Evolutionary conservation across 108 stramenopile species (phyloP).

Genomic region (Epithemia pelagica): DNA sequence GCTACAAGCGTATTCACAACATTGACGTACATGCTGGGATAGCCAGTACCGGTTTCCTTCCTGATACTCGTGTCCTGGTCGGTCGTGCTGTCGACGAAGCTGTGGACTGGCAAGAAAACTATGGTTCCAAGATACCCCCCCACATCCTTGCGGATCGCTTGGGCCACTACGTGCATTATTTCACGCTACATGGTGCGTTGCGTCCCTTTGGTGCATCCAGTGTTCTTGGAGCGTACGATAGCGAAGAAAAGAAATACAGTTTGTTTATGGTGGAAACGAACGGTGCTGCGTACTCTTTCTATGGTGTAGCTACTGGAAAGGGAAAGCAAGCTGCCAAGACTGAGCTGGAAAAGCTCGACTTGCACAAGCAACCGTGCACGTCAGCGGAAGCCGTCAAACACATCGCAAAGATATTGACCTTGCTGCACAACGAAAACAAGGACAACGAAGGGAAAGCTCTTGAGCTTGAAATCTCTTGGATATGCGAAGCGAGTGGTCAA

Average conservation of each 20-base stretch:
- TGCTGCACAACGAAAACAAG: slow-evolving; percentile 88
- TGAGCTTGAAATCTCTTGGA: slow-evolving; percentile 95
- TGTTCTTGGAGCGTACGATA: slow-evolving; percentile 89
- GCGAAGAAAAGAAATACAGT: slow-evolving; percentile 62
- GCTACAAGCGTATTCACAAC: slow-evolving; percentile 68
- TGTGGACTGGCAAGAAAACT: slow-evolving; percentile 76
- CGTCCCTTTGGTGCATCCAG: slow-evolving; percentile 93
- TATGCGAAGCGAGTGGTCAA: slow-evolving; percentile 82
- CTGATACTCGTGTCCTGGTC: slow-evolving; percentile 93
- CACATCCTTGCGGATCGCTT: slow-evolving; percentile 81
- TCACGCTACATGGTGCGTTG: slow-evolving; percentile 92
- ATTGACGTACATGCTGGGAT: slow-evolving; percentile 67
- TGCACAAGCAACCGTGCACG: slow-evolving; percentile 42
- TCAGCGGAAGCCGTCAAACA: slow-evolving; percentile 79
- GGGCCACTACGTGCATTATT: slow-evolving; percentile 93
- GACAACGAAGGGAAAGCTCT: slow-evolving; percentile 89
- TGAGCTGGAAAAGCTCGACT: slow-evolving; percentile 95
- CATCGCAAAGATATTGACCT: slow-evolving; percentile 87
- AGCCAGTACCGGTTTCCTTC: slow-evolving; percentile 89
- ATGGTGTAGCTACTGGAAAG: slow-evolving; percentile 94
- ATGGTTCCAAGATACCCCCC: slow-evolving; percentile 78
- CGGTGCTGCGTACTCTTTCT: slow-evolving; percentile 85
- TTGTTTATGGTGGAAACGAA: slow-evolving; percentile 94
- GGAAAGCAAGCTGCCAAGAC: slow-evolving; percentile 97
- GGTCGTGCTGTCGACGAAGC: slow-evolving; percentile 89